Percentiles rank a stretch among this genome's conserved stretches.
Conservation (phyloP, 495 filamentous ascomycete species). For the Penicillium ucsense region DNA sequence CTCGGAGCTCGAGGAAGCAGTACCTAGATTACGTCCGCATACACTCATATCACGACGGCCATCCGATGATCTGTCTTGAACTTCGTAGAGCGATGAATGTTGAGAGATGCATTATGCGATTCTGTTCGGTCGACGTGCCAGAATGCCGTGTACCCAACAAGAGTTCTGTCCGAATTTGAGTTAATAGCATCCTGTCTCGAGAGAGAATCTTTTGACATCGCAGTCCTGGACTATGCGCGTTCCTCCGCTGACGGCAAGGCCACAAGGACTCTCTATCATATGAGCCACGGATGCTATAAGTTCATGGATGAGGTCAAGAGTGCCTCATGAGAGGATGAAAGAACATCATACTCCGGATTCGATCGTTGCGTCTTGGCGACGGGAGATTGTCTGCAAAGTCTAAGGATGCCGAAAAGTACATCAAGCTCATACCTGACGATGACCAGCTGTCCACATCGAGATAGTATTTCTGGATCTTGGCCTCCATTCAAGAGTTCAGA, state of each 20-base stretch:
- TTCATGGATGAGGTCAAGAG: background rate
- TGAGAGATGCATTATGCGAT: too few relatives aligned
- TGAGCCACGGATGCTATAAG: background rate
- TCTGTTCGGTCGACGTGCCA: too few relatives aligned
- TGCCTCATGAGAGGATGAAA: background rate
- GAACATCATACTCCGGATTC: background rate
- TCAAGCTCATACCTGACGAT: background rate
- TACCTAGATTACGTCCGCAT: too few relatives aligned
- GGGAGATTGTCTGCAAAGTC: background rate
- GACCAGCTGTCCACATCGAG: background rate
- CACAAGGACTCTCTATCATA: background rate
- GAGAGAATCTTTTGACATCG: background rate
- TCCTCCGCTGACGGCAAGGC: background rate
- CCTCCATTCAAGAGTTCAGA: background rate
- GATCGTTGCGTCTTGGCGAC: background rate
- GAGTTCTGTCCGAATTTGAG: background rate
- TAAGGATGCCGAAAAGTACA: background rate
- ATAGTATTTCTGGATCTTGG: background rate
- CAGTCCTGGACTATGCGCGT: background rate
- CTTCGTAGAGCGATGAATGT: too few relatives aligned
- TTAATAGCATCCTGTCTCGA: background rate
- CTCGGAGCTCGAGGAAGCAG: too few relatives aligned
- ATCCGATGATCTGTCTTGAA: too few relatives aligned
- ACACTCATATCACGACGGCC: too few relatives aligned
- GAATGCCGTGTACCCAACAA: too few relatives aligned